phyloP scores from a whole-genome alignment of 2,329 filamentous ascomycete species.

The Botrytis galanthina region DNA sequence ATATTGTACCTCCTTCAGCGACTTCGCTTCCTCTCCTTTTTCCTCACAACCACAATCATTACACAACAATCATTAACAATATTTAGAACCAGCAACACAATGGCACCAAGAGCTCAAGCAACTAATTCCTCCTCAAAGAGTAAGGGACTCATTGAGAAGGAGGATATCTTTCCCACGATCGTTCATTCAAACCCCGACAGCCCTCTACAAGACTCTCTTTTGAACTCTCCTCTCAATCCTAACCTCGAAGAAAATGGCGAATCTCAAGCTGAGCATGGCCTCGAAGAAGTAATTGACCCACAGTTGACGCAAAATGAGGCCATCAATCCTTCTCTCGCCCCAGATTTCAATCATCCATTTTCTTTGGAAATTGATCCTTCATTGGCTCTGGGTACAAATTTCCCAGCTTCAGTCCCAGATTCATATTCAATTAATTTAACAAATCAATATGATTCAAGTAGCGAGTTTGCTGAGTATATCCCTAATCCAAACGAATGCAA shows the following conservation, averaged over 20 bases:
- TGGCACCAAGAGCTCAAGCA: background rate
- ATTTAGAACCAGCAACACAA: background rate
- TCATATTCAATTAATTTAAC: background rate
- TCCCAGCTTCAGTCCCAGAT: accelerated
- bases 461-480: background rate
- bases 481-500: background rate
- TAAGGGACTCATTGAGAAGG: background rate
- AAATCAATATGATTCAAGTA: no score
- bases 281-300: background rate
- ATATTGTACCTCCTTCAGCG: background rate
- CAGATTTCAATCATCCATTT: background rate
- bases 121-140: background rate
- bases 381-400: no score
- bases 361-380: background rate
- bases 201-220: background rate
- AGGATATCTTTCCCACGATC: background rate
- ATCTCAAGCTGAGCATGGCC: background rate
- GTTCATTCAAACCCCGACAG: background rate
- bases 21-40: background rate
- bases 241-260: background rate
- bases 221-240: background rate
- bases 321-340: background rate
- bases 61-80: background rate
- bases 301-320: background rate
- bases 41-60: background rate